A percentile compares a stretch with the other conserved stretches of the same genome.
Conservation (phyloP, 257 asterid genomes). For the Fraxinus excelsior region DNA sequence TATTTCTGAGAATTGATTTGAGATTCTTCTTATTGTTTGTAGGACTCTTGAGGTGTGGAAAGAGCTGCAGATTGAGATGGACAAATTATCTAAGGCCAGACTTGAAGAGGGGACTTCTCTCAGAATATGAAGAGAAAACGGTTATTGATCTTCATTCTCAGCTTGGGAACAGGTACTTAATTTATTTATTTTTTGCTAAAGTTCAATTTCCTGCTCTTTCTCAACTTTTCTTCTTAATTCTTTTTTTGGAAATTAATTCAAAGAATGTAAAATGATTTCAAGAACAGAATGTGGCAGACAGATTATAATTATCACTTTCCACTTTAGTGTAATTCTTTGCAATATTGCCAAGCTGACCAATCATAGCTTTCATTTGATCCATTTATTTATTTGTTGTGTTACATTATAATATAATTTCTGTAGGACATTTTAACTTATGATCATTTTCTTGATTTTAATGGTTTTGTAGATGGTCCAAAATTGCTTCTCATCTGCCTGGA, state of each 20-base stretch:
- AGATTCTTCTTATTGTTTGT: constrained; percentile 16
- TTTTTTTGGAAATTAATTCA: neutral
- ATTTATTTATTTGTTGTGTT: neutral
- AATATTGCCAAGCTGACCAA: neutral
- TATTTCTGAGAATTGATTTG: neutral
- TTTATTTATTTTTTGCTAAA: neutral
- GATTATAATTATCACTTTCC: neutral
- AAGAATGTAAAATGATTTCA: neutral
- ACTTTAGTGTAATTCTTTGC: neutral
- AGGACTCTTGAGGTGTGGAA: constrained; percentile 93
- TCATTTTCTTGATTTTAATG: neutral
- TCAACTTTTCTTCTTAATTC: neutral
- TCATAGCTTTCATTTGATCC: neutral
- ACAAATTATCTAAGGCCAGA: constrained; percentile 91
- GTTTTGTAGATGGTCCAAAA: constrained; percentile 79
- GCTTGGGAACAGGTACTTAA: constrained; percentile 80
- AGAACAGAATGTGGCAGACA: constrained; percentile 3
- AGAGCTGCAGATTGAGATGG: constrained; percentile 96
- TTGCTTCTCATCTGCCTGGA: constrained; percentile 97
- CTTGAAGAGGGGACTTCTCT: constrained; percentile 85
- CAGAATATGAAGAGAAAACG: constrained; percentile 85
- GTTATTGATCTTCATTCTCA: constrained; percentile 98
- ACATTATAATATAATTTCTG: neutral
- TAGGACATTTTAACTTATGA: neutral
- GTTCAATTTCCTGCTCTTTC: neutral